A percentile compares a stretch with the other conserved stretches of the same genome.
Evolutionary conservation across 345 rosid genomes (phyloP).

Genomic region (Laguncularia racemosa): DNA sequence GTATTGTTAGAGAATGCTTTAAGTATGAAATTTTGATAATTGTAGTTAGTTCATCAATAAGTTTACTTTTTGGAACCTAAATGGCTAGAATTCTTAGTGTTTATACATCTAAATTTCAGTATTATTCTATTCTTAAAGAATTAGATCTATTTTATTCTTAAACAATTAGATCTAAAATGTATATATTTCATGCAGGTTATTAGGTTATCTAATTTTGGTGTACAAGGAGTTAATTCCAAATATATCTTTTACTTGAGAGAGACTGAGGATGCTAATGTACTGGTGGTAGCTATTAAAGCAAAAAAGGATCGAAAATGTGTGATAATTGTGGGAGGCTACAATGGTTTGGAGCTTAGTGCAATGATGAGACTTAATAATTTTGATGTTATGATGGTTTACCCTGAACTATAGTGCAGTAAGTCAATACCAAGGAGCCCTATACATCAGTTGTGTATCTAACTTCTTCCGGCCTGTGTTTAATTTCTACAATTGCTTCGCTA

Average conservation of each 20-base stretch:
- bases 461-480: too few relatives aligned
- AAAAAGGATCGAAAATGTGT: constrained; percentile 90
- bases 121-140: too few relatives aligned
- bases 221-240: constrained; percentile 87
- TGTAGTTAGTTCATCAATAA: constrained; percentile 92
- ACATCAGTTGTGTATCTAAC: too few relatives aligned
- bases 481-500: too few relatives aligned
- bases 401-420: constrained; percentile 99
- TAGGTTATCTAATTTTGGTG: constrained; percentile 79
- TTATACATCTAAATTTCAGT: too few relatives aligned
- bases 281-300: constrained; percentile 68
- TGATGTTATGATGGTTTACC: constrained; percentile 91
- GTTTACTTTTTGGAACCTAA: too few relatives aligned
- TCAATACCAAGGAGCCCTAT: too few relatives aligned
- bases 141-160: too few relatives aligned
- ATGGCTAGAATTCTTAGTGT: too few relatives aligned
- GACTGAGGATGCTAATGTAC: constrained; percentile 73
- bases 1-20: constrained; percentile 65
- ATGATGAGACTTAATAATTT: too few relatives aligned
- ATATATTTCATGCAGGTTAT: too few relatives aligned
- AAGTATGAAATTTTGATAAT: constrained; percentile 62
- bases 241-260: constrained; percentile 85
- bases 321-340: constrained; percentile 93
- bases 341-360: constrained; percentile 94
- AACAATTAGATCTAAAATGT: too few relatives aligned